These are phyloP conservation scores for Pholiota microspora DNA, from an alignment of 768 basidiomycete species.

Conservation along the genomic window DNA sequence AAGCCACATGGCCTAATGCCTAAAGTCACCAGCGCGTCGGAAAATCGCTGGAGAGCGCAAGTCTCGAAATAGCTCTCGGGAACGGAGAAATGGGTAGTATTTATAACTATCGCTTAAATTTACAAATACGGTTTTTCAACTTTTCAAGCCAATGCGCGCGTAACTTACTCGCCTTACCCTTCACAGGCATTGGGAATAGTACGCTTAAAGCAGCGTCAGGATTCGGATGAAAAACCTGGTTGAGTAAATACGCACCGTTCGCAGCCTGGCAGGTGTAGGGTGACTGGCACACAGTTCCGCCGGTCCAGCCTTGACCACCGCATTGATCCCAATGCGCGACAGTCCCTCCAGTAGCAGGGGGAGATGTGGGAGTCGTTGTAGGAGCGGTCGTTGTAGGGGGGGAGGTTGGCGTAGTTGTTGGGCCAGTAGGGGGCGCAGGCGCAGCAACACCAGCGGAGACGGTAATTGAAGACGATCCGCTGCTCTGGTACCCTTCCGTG, in stretches of 20 bases:
- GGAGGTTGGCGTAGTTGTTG: not conserved
- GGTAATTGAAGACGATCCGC: slow-evolving; percentile 25
- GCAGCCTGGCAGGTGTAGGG: slow-evolving; percentile 10
- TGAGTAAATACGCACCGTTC: not conserved
- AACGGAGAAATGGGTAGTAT: too few species aligned
- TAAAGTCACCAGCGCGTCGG: too few species aligned
- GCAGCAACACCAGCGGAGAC: slow-evolving; percentile 1
- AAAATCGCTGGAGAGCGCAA: too few species aligned
- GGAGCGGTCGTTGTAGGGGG: not conserved
- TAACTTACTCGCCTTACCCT: too few species aligned
- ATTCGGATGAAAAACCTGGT: too few species aligned
- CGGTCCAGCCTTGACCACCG: slow-evolving; percentile 12
- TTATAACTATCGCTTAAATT: too few species aligned
- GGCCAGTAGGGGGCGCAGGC: not conserved
- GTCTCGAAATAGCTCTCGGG: too few species aligned
- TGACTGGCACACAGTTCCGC: slow-evolving; percentile 7
- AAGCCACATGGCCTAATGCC: too few species aligned
- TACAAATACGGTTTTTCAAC: too few species aligned
- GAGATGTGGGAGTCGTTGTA: too few species aligned
- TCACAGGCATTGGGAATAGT: slow-evolving; percentile 12
- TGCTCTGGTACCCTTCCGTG: slow-evolving; percentile 43
- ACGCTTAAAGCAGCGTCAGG: not conserved
- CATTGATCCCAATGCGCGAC: slow-evolving; percentile 12
- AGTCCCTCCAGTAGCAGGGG: not conserved
- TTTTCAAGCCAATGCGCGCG: too few species aligned